Evolutionary conservation across 2,329 filamentous ascomycete genomes (phyloP).

Genomic region (Pestalotiopsis sp.): DNA sequence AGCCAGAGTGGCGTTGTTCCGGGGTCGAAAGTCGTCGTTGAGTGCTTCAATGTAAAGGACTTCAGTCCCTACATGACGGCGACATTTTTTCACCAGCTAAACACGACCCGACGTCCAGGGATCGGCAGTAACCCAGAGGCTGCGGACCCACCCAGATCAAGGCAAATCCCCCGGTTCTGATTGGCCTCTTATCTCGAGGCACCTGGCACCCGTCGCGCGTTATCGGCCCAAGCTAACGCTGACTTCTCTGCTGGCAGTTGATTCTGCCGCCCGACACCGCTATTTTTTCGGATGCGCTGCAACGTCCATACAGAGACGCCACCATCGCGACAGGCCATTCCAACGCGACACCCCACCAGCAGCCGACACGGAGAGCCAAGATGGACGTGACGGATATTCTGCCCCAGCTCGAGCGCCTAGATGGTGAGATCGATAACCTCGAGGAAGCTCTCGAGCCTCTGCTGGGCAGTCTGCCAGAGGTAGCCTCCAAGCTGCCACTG

Average conservation of each 20-base stretch:
- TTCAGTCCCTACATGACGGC: constrained; percentile 23
- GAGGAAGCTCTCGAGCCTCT: constrained; percentile 77
- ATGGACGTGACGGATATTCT: constrained; percentile 61
- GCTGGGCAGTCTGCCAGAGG: constrained; percentile 65
- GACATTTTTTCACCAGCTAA: constrained; percentile 25
- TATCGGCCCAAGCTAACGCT: neutral
- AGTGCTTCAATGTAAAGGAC: constrained; percentile 10
- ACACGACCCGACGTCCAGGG: constrained; percentile 6
- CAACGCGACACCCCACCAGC: neutral
- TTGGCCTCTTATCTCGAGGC: neutral
- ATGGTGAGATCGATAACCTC: constrained; percentile 78
- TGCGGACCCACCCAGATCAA: neutral
- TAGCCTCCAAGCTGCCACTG: constrained; percentile 80
- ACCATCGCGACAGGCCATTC: neutral
- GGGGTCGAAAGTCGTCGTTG: neutral
- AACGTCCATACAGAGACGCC: neutral
- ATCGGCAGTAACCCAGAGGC: constrained; percentile 5
- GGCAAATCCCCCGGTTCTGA: neutral
- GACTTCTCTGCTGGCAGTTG: neutral
- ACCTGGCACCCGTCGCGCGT: neutral
- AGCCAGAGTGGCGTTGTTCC: neutral
- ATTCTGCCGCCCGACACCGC: constrained; percentile 31
- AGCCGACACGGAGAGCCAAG: neutral
- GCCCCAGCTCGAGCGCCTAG: constrained; percentile 73
- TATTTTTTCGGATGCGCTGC: constrained; percentile 21